phyloP scores from a whole-genome alignment of 169 alveolate species.

The Blepharisma undulans region DNA sequence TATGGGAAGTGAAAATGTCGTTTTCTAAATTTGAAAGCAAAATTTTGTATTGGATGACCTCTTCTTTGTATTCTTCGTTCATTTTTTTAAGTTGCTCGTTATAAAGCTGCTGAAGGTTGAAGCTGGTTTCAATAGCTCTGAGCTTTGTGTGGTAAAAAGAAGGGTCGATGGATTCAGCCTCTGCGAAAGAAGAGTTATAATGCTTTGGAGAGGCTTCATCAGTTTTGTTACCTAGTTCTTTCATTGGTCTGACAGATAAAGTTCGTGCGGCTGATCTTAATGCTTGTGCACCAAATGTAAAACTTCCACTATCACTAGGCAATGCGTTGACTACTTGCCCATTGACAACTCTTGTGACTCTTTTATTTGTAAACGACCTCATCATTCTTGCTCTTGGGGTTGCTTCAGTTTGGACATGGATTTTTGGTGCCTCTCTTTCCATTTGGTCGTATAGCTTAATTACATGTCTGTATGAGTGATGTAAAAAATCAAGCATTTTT shows the following conservation, averaged over 20 bases:
- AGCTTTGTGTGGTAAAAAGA: not conserved
- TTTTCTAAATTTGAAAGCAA: not conserved
- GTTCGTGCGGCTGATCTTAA: not conserved
- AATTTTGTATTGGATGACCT: not conserved
- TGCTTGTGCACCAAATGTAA: not conserved
- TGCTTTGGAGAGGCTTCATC: not conserved
- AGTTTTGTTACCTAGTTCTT: not conserved
- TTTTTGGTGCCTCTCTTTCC: not conserved
- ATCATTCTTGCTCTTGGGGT: not conserved
- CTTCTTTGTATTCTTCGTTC: not conserved
- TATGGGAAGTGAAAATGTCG: not conserved
- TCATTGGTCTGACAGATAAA: not conserved
- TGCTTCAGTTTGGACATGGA: not conserved
- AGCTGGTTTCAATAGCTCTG: not conserved
- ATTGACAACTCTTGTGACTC: not conserved
- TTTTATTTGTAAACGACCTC: not conserved
- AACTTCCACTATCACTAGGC: not conserved
- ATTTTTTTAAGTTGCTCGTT: not conserved
- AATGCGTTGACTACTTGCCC: not conserved
- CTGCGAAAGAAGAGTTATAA: not conserved
- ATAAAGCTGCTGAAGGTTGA: not conserved
- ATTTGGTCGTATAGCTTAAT: not conserved
- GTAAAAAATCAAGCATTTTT: slow-evolving; percentile 17
- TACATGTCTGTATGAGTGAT: not conserved
- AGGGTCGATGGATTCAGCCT: not conserved